Evolutionary conservation across 2,329 filamentous ascomycete genomes (phyloP), one percentile per base, ranked within the genome.

Genomic region (Aspergillus cejpii): DNA sequence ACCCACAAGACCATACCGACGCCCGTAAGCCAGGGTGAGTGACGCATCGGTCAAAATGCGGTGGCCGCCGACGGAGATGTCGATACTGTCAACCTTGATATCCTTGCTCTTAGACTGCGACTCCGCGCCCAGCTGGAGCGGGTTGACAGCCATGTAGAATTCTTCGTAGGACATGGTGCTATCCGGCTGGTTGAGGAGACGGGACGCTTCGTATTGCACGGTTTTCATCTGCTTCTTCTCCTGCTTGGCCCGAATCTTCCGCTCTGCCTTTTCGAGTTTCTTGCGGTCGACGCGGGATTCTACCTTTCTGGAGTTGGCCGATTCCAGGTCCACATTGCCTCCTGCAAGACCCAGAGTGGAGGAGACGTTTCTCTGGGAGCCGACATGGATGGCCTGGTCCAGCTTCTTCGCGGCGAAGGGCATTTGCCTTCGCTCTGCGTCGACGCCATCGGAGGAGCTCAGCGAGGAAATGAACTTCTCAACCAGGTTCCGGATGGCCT

Each of bases 131-230:
- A 97, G 62, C 65, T 97, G 91, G 51, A 98, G 78, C 49, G 92
- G 92, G 68, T 98, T 98, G 74, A 98, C 92, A 43, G 88, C 85
- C 92, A 98, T 97, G 79, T 94, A 98, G 72, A 98, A 97, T 66
- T 98, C 92, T 70, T 98, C 92, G 66, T 98, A 98, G 31, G 88
- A 94, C 75, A 95, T 84, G 10, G 90, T 75, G 59, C 84, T 80
- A 59, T 91, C 85, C 3, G 87, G 78, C 68, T 87, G 80, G 63
- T 94, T 84, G 54, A 98, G 81, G 55, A 98, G 75, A 55, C 83
- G 83, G 10, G 92, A 97, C 0, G 92, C 87, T 72, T 98, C 92
- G 67, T 98, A 98, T 70, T 96, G 87, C 57, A 98, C 92, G 44
- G 85, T 95, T 78, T 97, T 97, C 83, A 92, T 96, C 27, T 83